These are phyloP conservation scores for Phanerochaete carnosa DNA, from an alignment of 768 basidiomycete genomes.

Conservation along the genomic window DNA sequence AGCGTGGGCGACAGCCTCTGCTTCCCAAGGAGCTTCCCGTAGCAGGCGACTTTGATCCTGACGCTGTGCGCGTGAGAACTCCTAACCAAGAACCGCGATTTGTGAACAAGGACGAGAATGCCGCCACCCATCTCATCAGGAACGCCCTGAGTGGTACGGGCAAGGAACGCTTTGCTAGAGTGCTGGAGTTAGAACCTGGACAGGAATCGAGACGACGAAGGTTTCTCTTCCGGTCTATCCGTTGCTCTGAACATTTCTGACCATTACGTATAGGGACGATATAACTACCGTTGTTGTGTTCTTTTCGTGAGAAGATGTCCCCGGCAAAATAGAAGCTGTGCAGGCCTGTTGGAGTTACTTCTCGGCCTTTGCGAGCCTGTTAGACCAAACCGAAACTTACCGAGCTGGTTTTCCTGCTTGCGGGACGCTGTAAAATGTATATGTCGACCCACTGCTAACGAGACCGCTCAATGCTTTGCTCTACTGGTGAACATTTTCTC, in stretches of 20 bases:
- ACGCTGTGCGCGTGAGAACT: conserved; percentile 33
- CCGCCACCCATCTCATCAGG: conserved; percentile 46
- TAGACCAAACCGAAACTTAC: no score
- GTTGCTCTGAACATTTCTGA: neutral
- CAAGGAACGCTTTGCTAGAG: conserved; percentile 35
- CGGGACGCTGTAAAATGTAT: neutral
- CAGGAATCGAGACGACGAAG: conserved; percentile 36
- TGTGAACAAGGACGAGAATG: conserved; percentile 40
- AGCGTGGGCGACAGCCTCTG: neutral
- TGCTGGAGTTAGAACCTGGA: conserved; percentile 33
- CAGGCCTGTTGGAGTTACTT: neutral
- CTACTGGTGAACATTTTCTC: neutral
- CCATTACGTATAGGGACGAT: conserved; percentile 28
- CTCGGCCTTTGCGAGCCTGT: neutral
- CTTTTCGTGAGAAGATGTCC: conserved; percentile 15
- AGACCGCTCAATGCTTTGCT: neutral
- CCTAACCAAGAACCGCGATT: conserved; percentile 39
- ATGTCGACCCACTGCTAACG: neutral
- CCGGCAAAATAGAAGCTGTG: neutral
- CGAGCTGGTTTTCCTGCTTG: no score
- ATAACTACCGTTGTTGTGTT: conserved; percentile 27
- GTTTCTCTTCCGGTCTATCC: conserved; percentile 24
- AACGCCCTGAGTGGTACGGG: conserved; percentile 52
- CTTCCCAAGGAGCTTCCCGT: conserved; percentile 5
- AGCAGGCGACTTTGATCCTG: conserved; percentile 21